A percentile compares a stretch with the other conserved stretches of the same genome.
These are phyloP conservation scores for Cladorrhinum sp. DNA, from an alignment of 2,329 filamentous ascomycete genomes.

Conservation along the genomic window DNA sequence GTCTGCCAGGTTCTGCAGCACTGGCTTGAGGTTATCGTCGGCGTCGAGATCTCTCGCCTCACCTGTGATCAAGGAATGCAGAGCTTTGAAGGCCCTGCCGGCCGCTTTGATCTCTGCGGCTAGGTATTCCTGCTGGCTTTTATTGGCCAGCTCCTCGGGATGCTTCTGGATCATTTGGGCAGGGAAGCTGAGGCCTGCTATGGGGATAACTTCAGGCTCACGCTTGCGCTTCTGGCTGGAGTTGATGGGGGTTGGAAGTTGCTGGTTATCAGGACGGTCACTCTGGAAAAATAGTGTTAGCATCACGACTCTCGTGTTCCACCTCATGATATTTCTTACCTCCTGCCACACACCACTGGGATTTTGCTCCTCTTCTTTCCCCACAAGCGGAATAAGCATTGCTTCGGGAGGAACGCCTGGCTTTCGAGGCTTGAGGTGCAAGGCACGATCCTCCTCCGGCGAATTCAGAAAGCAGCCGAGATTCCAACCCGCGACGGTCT, in stretches of 20 bases:
- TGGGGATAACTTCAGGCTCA: neutral
- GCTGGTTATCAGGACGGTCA: neutral
- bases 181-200: neutral
- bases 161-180: neutral
- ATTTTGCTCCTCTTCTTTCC: neutral
- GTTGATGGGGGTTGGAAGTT: neutral
- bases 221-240: neutral
- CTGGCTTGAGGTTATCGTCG: neutral
- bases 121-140: slow-evolving; percentile 1
- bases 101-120: neutral
- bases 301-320: neutral
- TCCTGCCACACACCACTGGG: neutral
- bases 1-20: neutral
- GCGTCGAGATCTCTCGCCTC: neutral
- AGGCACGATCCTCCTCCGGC: neutral
- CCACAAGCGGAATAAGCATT: neutral
- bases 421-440: neutral
- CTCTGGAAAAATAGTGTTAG: neutral
- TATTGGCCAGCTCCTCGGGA: neutral
- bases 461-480: slow-evolving; percentile 4
- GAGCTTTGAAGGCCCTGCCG: neutral
- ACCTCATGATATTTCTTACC: neutral
- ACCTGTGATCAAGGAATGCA: neutral
- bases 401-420: slow-evolving; percentile 6
- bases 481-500: neutral